Base-by-base conservation (phyloP, 441 rosid genomes). In the Brassica hybrid region DNA sequence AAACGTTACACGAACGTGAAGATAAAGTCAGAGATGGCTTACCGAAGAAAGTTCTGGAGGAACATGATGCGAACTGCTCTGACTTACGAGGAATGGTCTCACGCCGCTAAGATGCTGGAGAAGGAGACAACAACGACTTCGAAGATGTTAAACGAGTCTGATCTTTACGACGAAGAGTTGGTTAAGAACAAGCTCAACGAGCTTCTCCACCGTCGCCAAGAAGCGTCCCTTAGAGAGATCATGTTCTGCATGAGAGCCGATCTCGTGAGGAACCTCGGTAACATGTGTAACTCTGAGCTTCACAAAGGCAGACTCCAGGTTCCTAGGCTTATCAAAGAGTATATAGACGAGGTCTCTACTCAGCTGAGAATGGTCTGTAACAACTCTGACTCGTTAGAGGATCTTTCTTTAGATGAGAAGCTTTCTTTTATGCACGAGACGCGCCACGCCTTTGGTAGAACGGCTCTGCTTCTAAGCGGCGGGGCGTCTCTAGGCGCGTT, bases 181-280 rank as follows among this genome's bases (percentile, higher is more conserved):
- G 97, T 95, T 66, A 86, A 87, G 82, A 93, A 91, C 83, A 95
- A 91, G 89, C 86, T 93, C 81, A 86, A 82, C 74, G 94, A 91
- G 89, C 98, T 95, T 43, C 82, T 69, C 43, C 93, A 81, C 52
- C 93, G 99, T 41, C 94, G 98, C 60, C 93, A 95, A 43, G 97
- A 89, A 63, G 90, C 92, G 4, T 93, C 94, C 14, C 83, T 91
- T 11, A 86, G 98, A 84, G 99, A 95, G 80, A 95, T 95, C 3
- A 89, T 89, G 78, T 95, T 95, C 79, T 93, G 88, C 65, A 93
- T 95, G 99, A 89, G 99, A 85, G 98, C 99, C 52, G 98, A 95
- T 86, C 88, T 95, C 2, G 83, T 91, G 1, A 88, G 99, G 85
- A 95, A 95, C 79, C 94, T 95, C 4, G 99, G 99, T 61, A 95